Evolutionary conservation across 768 basidiomycete species (phyloP).

Genomic region (Mycena albidolilacea): DNA sequence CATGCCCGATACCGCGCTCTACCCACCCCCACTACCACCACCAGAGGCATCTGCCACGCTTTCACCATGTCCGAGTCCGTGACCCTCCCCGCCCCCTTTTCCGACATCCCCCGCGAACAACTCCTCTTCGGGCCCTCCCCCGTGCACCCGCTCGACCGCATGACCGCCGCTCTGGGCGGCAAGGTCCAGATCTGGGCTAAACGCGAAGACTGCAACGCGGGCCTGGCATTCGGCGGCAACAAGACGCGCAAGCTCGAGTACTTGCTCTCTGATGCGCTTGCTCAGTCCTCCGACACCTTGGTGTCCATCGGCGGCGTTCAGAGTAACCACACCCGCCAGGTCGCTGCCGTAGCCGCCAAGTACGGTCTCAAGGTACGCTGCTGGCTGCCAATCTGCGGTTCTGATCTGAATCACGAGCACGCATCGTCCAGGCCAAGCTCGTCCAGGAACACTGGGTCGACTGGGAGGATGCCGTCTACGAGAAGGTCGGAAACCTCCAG

Average conservation of each 20-base stretch:
- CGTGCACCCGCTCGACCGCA: slow-evolving; percentile 42
- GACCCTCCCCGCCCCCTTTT: slow-evolving; percentile 40
- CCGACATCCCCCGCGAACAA: slow-evolving; percentile 37
- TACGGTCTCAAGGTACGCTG: slow-evolving; percentile 41
- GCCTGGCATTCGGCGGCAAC: slow-evolving; percentile 44
- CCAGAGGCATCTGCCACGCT: no score
- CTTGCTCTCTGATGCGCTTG: slow-evolving; percentile 42
- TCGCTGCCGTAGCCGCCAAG: slow-evolving; percentile 45
- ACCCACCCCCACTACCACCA: no score
- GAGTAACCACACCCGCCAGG: slow-evolving; percentile 46
- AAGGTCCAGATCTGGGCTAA: slow-evolving; percentile 44
- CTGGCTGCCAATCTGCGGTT: no score
- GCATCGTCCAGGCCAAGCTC: slow-evolving; percentile 39
- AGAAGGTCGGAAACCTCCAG: slow-evolving; percentile 43
- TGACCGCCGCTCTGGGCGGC: slow-evolving; percentile 41
- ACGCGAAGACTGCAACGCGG: slow-evolving; percentile 47
- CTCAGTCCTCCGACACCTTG: slow-evolving; percentile 40
- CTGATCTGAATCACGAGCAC: background rate
- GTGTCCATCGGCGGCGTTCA: slow-evolving; percentile 46
- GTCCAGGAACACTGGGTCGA: slow-evolving; percentile 47
- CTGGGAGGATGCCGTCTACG: slow-evolving; percentile 41
- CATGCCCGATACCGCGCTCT: no score
- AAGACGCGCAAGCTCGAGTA: slow-evolving; percentile 46
- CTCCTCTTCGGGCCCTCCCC: slow-evolving; percentile 44
- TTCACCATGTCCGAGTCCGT: slow-evolving; percentile 25